A percentile compares a stretch with the other conserved stretches of the same genome.
These are phyloP conservation scores for Colletotrichum sp. DNA, from an alignment of 2,329 filamentous ascomycete species.

Conservation along the genomic window DNA sequence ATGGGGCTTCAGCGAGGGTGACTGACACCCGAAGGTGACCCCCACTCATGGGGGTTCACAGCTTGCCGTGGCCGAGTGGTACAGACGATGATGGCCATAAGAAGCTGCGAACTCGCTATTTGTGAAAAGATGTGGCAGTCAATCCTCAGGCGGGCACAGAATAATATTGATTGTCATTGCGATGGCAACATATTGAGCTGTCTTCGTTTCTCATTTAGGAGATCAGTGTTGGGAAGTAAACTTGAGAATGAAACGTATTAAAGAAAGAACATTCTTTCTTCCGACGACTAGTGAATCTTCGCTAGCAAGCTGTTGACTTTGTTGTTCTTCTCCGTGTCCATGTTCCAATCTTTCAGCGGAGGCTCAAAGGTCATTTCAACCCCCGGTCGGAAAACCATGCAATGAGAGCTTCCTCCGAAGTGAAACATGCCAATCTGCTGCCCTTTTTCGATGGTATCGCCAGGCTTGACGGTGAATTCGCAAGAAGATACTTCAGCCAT, in stretches of 20 bases:
- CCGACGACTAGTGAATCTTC: neutral
- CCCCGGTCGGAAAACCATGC: neutral
- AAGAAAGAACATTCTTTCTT: accelerated
- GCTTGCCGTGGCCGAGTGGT: neutral
- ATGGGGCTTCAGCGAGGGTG: neutral
- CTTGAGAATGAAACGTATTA: accelerated
- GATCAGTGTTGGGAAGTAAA: neutral
- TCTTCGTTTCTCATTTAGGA: neutral
- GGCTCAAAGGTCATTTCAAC: neutral
- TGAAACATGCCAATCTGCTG: neutral
- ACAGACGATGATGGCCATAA: neutral
- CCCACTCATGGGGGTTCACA: neutral
- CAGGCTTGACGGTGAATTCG: neutral
- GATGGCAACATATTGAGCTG: neutral
- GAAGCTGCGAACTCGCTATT: neutral
- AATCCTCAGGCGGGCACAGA: neutral
- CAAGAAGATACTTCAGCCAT: neutral
- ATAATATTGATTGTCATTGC: neutral
- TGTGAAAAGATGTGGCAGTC: accelerated
- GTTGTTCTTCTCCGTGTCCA: neutral
- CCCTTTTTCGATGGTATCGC: neutral
- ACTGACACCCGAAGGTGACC: neutral
- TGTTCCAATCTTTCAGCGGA: neutral
- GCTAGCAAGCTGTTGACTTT: neutral
- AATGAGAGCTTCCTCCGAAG: neutral